These are phyloP conservation scores for Dryas drummondii DNA, from an alignment of 306 rosid species.

Conservation along the genomic window DNA sequence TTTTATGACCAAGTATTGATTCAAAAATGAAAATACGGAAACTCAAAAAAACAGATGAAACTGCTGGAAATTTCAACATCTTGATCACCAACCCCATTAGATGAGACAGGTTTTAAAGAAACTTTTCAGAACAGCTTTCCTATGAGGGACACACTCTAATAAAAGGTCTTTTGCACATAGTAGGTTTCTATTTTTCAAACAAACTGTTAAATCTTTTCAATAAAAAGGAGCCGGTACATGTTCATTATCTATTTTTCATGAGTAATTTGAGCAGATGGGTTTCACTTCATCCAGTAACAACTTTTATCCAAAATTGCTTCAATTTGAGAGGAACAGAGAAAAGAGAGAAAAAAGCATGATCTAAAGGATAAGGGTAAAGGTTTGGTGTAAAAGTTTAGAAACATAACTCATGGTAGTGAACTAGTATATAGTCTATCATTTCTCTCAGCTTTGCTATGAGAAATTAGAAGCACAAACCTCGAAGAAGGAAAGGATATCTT, in stretches of 20 bases:
- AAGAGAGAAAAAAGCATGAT: not conserved
- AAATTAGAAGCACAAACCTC: constrained; percentile 32
- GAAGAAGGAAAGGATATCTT: constrained; percentile 50
- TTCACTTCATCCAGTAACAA: not conserved
- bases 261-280: not conserved
- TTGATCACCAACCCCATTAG: constrained; percentile 1
- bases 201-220: not conserved
- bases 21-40: not conserved
- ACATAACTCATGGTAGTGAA: not conserved
- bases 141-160: not conserved
- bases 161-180: not conserved
- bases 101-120: not conserved
- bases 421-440: not conserved
- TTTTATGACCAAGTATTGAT: not conserved
- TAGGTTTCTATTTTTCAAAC: not conserved
- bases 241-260: not conserved
- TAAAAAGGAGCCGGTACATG: not conserved
- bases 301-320: not conserved
- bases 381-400: no score
- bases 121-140: not conserved
- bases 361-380: no score
- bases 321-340: not conserved
- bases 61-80: constrained; percentile 35
- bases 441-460: not conserved
- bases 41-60: not conserved